phyloP scores from a whole-genome alignment of 108 stramenopile species.

The Skeletonema marinoi region DNA sequence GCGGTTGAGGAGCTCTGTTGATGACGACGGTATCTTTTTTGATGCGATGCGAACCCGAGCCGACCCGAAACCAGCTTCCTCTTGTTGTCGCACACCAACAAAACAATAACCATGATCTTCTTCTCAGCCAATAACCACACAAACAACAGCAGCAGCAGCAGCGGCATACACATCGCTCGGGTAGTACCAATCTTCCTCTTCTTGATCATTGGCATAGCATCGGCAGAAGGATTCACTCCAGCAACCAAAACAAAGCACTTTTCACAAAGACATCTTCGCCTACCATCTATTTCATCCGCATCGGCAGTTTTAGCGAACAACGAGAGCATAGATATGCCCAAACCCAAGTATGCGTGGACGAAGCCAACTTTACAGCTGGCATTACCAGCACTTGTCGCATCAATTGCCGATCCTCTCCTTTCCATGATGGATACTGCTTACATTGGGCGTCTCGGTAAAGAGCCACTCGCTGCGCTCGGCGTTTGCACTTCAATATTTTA shows the following conservation, averaged over 20 bases:
- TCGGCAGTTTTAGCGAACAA: background rate
- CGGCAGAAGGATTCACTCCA: background rate
- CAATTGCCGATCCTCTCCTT: slow-evolving; percentile 79
- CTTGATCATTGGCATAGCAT: background rate
- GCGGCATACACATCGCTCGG: background rate
- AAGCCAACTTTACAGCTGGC: slow-evolving; percentile 38
- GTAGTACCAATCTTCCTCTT: background rate
- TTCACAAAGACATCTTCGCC: background rate
- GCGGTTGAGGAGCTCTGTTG: background rate
- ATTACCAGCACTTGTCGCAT: slow-evolving; percentile 63
- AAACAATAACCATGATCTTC: background rate
- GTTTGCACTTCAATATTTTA: slow-evolving; percentile 85
- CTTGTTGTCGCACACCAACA: background rate
- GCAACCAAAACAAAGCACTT: background rate
- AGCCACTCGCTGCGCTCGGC: slow-evolving; percentile 72
- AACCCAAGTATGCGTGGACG: slow-evolving; percentile 32
- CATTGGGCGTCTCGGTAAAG: slow-evolving; percentile 59
- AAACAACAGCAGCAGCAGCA: background rate
- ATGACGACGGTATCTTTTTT: background rate
- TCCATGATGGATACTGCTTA: slow-evolving; percentile 84
- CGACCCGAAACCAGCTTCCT: no score
- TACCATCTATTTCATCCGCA: background rate
- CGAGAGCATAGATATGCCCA: background rate
- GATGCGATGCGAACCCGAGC: no score
- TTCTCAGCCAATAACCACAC: background rate